These are phyloP conservation scores for Aegilops longissima DNA, from an alignment of 176 grass and related monocot genomes.

Conservation along the genomic window DNA sequence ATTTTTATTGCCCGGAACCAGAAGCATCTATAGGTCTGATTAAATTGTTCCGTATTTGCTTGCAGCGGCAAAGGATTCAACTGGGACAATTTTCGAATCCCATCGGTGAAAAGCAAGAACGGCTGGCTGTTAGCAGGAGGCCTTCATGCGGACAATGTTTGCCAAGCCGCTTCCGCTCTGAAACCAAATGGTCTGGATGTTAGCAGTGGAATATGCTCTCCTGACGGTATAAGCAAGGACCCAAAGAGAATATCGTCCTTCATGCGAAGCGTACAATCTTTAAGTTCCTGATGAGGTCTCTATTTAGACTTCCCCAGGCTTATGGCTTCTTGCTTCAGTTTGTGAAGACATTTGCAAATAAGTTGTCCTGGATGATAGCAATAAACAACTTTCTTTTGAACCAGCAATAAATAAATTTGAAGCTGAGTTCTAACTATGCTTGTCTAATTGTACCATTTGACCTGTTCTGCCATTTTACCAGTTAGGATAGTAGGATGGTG, in stretches of 20 bases:
- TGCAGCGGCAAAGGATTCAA: slow-evolving; percentile 89
- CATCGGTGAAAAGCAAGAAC: slow-evolving; percentile 49
- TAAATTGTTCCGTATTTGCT: not conserved
- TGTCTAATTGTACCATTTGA: not conserved
- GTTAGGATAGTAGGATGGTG: not conserved
- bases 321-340: not conserved
- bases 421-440: not conserved
- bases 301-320: not conserved
- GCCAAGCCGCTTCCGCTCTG: slow-evolving; percentile 40
- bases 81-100: slow-evolving; percentile 69
- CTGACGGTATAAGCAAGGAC: slow-evolving; percentile 75
- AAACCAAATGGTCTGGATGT: slow-evolving; percentile 84
- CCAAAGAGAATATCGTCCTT: slow-evolving; percentile 57
- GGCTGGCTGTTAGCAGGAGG: slow-evolving; percentile 79
- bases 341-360: slow-evolving; percentile 2
- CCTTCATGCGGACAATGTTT: slow-evolving; percentile 66
- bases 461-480: not conserved
- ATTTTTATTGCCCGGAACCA: not conserved
- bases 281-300: not conserved
- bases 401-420: not conserved
- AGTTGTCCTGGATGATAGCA: not conserved
- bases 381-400: not conserved
- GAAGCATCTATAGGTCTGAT: not conserved
- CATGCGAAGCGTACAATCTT: slow-evolving; percentile 52
- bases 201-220: slow-evolving; percentile 83